Evolutionary conservation across 768 basidiomycete genomes (phyloP).

Genomic region (Roridomyces roridus): DNA sequence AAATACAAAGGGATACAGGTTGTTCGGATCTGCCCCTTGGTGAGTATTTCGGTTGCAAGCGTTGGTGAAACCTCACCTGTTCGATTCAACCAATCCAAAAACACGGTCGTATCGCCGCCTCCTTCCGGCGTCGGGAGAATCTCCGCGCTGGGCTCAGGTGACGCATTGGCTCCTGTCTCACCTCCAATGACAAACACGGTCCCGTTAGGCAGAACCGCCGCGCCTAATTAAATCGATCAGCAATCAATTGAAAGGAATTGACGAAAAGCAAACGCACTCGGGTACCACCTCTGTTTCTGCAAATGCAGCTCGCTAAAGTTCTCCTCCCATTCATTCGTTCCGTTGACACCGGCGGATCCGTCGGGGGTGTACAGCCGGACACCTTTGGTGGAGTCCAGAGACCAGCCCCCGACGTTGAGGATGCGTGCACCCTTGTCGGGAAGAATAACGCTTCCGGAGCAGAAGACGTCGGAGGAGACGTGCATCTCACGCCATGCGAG

Average conservation of each 20-base stretch:
- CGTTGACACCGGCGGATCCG: conserved; percentile 69
- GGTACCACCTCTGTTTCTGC: conserved; percentile 45
- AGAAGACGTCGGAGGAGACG: conserved; percentile 80
- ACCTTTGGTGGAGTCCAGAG: conserved; percentile 72
- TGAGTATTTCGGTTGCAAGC: no score
- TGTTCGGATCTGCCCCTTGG: conserved; percentile 86
- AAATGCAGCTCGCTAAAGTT: conserved; percentile 60
- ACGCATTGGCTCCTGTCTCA: conserved; percentile 71
- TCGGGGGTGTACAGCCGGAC: conserved; percentile 76
- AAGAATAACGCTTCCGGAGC: conserved; percentile 73
- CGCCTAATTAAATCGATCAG: conserved; percentile 45
- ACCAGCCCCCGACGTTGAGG: conserved; percentile 76
- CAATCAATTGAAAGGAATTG: background rate
- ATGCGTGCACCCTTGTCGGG: conserved; percentile 76
- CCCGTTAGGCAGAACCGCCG: conserved; percentile 75
- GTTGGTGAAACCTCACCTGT: no score
- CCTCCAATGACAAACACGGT: conserved; percentile 62
- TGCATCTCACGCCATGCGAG: conserved; percentile 81
- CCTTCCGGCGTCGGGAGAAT: conserved; percentile 67
- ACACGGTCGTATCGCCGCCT: conserved; percentile 67
- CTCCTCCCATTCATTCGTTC: conserved; percentile 84
- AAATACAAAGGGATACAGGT: conserved; percentile 79
- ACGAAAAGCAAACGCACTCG: conserved; percentile 37
- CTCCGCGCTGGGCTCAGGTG: conserved; percentile 73
- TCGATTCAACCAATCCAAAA: conserved; percentile 69